These are phyloP conservation scores for Barnettozyma sucrosica DNA, from an alignment of 805 yeast species.

Conservation along the genomic window DNA sequence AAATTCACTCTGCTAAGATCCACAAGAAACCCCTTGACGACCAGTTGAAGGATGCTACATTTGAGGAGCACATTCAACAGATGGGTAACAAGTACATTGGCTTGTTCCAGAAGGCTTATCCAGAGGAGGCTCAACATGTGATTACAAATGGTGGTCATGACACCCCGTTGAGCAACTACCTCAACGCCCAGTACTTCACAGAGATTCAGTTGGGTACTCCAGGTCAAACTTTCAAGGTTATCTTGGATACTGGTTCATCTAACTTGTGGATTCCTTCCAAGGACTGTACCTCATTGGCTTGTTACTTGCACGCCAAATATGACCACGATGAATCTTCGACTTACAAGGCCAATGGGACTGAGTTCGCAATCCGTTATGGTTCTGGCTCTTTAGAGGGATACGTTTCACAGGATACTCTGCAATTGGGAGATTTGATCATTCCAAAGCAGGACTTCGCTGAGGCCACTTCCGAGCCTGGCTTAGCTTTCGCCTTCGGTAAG, in stretches of 20 bases:
- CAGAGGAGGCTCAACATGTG: slow-evolving; percentile 30
- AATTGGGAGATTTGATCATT: slow-evolving; percentile 78
- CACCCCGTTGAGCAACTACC: slow-evolving; percentile 84
- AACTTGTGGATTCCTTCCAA: slow-evolving; percentile 94
- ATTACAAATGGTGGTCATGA: slow-evolving; percentile 46
- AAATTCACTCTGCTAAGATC: slow-evolving; percentile 49
- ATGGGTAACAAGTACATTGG: slow-evolving; percentile 58
- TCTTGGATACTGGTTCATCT: slow-evolving; percentile 94
- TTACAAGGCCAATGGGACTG: slow-evolving; percentile 81
- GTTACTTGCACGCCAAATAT: slow-evolving; percentile 89
- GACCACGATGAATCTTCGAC: slow-evolving; percentile 78
- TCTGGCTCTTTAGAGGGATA: slow-evolving; percentile 91
- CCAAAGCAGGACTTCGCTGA: slow-evolving; percentile 93
- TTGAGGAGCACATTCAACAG: slow-evolving; percentile 47
- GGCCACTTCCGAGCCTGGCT: slow-evolving; percentile 95
- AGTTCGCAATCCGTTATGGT: slow-evolving; percentile 84
- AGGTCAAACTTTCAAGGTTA: slow-evolving; percentile 86
- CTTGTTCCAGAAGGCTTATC: slow-evolving; percentile 40
- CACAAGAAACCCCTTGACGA: slow-evolving; percentile 55
- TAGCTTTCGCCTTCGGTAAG: slow-evolving; percentile 97
- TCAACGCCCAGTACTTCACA: slow-evolving; percentile 94
- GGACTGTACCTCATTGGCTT: slow-evolving; percentile 90
- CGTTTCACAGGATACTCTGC: slow-evolving; percentile 78
- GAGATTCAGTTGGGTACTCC: slow-evolving; percentile 92
- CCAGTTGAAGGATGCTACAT: slow-evolving; percentile 44